phyloP scores from a whole-genome alignment of 768 basidiomycete species.

The Leccinellum albellum region DNA sequence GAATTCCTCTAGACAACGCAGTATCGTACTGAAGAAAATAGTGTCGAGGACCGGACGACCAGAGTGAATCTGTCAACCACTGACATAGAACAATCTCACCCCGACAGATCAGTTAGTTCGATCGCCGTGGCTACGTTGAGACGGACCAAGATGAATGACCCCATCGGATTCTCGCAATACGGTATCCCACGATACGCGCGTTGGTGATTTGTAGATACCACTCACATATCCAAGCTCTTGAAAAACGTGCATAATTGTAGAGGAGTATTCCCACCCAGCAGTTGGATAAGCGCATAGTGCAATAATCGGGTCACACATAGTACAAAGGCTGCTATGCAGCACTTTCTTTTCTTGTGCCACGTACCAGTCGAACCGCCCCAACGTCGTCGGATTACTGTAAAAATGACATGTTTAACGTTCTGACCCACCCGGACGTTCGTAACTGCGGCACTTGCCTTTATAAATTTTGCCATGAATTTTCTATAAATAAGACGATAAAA shows the following conservation, averaged over 20 bases:
- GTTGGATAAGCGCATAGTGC: not conserved
- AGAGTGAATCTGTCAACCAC: not conserved
- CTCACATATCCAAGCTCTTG: not conserved
- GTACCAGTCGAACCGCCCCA: not conserved
- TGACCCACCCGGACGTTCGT: not conserved
- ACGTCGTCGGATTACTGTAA: constrained; percentile 5
- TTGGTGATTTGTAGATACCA: not conserved
- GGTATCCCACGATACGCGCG: not conserved
- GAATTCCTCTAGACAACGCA: not conserved
- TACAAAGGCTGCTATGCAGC: not conserved
- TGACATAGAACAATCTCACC: not conserved
- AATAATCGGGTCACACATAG: not conserved
- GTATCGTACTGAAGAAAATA: not conserved
- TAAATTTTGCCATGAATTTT: constrained; percentile 91
- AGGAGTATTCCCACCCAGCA: not conserved
- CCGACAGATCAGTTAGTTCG: not conserved
- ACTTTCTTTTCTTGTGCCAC: not conserved
- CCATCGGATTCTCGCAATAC: not conserved
- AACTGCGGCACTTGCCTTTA: constrained; percentile 52
- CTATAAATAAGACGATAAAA: constrained; percentile 35
- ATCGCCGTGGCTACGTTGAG: not conserved
- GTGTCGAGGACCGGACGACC: not conserved
- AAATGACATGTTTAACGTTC: not conserved
- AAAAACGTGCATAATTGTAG: not conserved
- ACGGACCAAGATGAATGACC: not conserved